Evolutionary conservation across 139 green algal genomes (phyloP).

Genomic region (Tetradesmus obliquus): DNA sequence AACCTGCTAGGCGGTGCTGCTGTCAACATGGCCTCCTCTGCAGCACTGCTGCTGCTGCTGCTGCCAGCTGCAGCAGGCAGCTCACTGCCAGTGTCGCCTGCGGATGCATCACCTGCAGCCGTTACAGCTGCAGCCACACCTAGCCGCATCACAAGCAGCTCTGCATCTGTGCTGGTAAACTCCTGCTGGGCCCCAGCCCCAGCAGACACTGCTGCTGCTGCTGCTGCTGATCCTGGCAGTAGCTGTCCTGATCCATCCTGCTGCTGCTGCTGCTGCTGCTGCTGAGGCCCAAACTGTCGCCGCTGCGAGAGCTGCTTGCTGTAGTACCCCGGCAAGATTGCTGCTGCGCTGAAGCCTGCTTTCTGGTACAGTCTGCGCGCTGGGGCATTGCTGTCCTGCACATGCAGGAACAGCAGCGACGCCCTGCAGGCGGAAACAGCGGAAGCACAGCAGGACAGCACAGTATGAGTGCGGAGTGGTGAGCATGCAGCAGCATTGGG

Average conservation of each 20-base stretch:
- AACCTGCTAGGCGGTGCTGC: neutral
- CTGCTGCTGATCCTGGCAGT: neutral
- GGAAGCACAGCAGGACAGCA: neutral
- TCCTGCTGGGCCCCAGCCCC: neutral
- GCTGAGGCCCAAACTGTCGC: neutral
- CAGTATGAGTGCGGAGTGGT: neutral
- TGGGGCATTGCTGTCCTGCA: constrained; percentile 31
- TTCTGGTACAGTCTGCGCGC: constrained; percentile 28
- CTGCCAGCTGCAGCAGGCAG: neutral
- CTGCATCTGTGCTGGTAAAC: constrained; percentile 11
- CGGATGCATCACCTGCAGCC: neutral
- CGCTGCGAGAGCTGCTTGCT: neutral
- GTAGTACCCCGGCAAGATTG: constrained; percentile 29
- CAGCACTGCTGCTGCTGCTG: neutral
- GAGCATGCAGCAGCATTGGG: too few species aligned
- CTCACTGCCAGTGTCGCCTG: neutral
- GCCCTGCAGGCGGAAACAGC: neutral
- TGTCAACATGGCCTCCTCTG: neutral
- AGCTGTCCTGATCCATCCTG: too few species aligned
- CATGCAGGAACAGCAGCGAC: constrained; percentile 40
- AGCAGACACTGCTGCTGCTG: neutral
- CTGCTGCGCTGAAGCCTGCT: constrained; percentile 7
- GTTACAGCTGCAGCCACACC: neutral
- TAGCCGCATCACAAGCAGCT: neutral
- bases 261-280: constrained; percentile 40